Conservation (phyloP, 208 protist species). For the Porcisia hertigi region DNA sequence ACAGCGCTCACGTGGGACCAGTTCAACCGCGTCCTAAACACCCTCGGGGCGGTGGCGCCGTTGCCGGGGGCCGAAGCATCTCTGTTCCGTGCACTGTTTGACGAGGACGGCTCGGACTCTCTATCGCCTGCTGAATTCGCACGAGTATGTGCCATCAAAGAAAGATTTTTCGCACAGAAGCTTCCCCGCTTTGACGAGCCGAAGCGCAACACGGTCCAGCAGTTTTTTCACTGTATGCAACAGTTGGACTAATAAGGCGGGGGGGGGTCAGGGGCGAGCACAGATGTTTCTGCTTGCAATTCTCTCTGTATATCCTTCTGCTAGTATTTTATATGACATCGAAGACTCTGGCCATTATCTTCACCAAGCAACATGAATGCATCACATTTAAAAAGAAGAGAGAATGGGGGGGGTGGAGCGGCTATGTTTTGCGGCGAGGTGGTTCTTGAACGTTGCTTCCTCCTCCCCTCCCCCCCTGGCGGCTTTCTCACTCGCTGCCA, state of each 20-base stretch:
- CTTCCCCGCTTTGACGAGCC: constrained; percentile 57
- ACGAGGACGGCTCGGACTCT: constrained; percentile 56
- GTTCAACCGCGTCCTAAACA: constrained; percentile 47
- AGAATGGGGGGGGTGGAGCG: no score
- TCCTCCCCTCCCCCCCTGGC: no score
- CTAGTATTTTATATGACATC: no score
- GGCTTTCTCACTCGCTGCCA: no score
- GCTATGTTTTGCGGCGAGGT: no score
- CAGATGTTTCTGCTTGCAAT: background rate
- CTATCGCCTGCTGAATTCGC: constrained; percentile 66
- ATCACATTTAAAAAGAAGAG: no score
- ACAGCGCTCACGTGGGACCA: constrained; percentile 50
- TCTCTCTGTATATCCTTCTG: background rate
- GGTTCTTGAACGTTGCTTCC: no score
- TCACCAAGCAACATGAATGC: no score
- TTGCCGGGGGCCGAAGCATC: constrained; percentile 41
- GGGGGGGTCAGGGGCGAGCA: background rate
- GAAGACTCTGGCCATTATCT: no score
- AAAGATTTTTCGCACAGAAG: constrained; percentile 44
- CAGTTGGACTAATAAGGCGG: constrained; percentile 44
- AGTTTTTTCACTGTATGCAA: constrained; percentile 81
- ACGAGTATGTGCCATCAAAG: constrained; percentile 43
- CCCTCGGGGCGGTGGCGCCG: constrained; percentile 31
- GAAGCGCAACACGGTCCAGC: constrained; percentile 55
- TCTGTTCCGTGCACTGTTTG: constrained; percentile 52